Evolutionary conservation across 139 green algal genomes (phyloP).

Genomic region (Haematococcus lacustris): DNA sequence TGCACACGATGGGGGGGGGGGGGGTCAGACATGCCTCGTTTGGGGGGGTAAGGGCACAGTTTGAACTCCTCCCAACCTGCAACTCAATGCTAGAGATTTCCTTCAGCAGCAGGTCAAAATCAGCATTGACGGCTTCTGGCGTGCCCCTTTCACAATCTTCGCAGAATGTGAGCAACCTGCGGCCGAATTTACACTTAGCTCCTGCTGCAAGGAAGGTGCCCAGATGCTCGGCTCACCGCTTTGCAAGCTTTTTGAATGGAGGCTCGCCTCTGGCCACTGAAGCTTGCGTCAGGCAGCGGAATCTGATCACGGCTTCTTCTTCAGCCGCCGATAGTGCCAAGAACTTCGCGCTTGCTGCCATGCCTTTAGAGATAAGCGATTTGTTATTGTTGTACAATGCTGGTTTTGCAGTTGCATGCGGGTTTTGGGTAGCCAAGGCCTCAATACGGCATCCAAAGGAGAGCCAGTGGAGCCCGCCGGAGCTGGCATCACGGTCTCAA

Average conservation of each 20-base stretch:
- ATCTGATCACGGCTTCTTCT: slow-evolving; percentile 45
- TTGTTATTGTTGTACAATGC: no score
- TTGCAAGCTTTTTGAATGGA: slow-evolving; percentile 43
- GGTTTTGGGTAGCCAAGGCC: no score
- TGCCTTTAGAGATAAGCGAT: no score
- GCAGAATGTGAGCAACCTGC: slow-evolving; percentile 13
- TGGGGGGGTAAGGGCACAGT: neutral
- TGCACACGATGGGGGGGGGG: neutral
- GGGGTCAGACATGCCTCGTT: neutral
- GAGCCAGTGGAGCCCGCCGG: no score
- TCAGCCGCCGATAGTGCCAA: slow-evolving; percentile 22
- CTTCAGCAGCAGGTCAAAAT: slow-evolving; percentile 5
- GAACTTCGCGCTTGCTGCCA: no score
- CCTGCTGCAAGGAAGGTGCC: neutral
- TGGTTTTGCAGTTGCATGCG: no score
- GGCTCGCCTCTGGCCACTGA: slow-evolving; percentile 29
- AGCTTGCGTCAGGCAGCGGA: slow-evolving; percentile 38
- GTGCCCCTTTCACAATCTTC: slow-evolving; percentile 5
- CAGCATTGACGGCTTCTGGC: neutral
- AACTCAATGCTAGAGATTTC: slow-evolving; percentile 19
- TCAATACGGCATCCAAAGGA: no score
- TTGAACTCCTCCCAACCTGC: slow-evolving; percentile 4
- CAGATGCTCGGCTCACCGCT: slow-evolving; percentile 19
- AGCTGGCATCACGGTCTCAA: no score
- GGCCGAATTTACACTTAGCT: neutral